These are phyloP conservation scores for Pezicula rhizophila DNA, from an alignment of 2,329 filamentous ascomycete species.

Conservation along the genomic window DNA sequence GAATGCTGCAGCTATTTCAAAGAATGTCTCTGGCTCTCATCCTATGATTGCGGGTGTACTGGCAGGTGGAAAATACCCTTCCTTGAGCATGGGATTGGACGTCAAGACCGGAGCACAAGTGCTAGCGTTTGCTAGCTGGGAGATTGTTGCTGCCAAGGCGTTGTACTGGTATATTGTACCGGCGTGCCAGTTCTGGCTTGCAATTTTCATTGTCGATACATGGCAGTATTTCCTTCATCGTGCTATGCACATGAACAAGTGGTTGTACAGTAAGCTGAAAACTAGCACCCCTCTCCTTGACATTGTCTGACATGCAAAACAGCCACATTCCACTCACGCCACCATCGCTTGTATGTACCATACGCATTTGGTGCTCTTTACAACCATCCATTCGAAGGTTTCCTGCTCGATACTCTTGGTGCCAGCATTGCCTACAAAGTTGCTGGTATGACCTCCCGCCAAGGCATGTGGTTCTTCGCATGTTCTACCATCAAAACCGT, in stretches of 20 bases:
- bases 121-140: conserved; percentile 79
- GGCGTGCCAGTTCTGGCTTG: conserved; percentile 67
- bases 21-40: conserved; percentile 65
- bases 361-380: conserved; percentile 97
- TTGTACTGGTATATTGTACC: conserved; percentile 80
- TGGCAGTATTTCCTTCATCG: conserved; percentile 99
- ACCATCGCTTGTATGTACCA: conserved; percentile 94
- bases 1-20: conserved; percentile 68
- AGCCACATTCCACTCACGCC: conserved; percentile 88
- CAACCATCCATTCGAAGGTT: conserved; percentile 92
- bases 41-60: conserved; percentile 70
- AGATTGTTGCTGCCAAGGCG: conserved; percentile 64
- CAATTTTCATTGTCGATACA: conserved; percentile 75
- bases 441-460: conserved; percentile 75
- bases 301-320: conserved; percentile 8
- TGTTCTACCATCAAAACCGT: conserved; percentile 92
- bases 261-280: conserved; percentile 75
- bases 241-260: conserved; percentile 95
- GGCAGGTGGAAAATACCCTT: conserved; percentile 76
- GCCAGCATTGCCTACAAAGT: conserved; percentile 78
- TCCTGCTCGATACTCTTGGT: conserved; percentile 85
- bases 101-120: conserved; percentile 45
- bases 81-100: conserved; percentile 53
- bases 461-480: conserved; percentile 85
- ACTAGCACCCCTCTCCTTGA: not conserved